phyloP scores from a whole-genome alignment of 768 basidiomycete species.

The Kwoniella dejecticola region DNA sequence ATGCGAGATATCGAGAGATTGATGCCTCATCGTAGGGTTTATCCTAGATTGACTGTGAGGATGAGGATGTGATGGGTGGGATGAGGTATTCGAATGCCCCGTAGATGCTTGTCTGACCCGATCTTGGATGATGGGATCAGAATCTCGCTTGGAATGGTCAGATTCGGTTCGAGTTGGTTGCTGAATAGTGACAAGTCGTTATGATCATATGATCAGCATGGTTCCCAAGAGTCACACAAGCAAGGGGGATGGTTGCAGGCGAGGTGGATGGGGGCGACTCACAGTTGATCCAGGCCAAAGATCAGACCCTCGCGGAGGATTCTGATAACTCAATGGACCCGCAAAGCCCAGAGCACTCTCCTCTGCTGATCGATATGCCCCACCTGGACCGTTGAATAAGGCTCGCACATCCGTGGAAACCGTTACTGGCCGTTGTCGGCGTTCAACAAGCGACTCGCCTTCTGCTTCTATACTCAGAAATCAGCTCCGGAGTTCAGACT shows the following conservation, averaged over 20 bases:
- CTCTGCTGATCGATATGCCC: slow-evolving; percentile 18
- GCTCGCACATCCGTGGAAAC: slow-evolving; percentile 94
- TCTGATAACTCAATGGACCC: slow-evolving; percentile 31
- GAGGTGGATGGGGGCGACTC: background rate
- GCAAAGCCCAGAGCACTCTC: slow-evolving; percentile 30
- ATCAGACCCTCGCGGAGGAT: slow-evolving; percentile 27
- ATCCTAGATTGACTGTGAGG: slow-evolving; percentile 25
- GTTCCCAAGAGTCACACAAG: too few species aligned
- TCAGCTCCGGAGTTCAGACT: slow-evolving; percentile 1
- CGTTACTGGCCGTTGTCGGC: slow-evolving; percentile 66
- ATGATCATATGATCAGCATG: background rate
- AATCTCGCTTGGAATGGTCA: slow-evolving; percentile 39
- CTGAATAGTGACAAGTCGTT: background rate
- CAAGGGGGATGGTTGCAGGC: too few species aligned
- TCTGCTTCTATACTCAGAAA: slow-evolving; percentile 63
- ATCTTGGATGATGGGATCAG: slow-evolving; percentile 45
- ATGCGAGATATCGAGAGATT: slow-evolving; percentile 48
- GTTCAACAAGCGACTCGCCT: slow-evolving; percentile 74
- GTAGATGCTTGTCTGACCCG: slow-evolving; percentile 36
- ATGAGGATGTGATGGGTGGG: slow-evolving; percentile 15
- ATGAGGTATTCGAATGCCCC: slow-evolving; percentile 12
- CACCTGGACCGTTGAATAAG: slow-evolving; percentile 71
- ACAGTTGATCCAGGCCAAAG: slow-evolving; percentile 28
- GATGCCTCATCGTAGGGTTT: slow-evolving; percentile 31
- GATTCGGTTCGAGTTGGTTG: slow-evolving; percentile 21